phyloP scores from a whole-genome alignment of 208 protist species.

The Acanthamoeba sp. region DNA sequence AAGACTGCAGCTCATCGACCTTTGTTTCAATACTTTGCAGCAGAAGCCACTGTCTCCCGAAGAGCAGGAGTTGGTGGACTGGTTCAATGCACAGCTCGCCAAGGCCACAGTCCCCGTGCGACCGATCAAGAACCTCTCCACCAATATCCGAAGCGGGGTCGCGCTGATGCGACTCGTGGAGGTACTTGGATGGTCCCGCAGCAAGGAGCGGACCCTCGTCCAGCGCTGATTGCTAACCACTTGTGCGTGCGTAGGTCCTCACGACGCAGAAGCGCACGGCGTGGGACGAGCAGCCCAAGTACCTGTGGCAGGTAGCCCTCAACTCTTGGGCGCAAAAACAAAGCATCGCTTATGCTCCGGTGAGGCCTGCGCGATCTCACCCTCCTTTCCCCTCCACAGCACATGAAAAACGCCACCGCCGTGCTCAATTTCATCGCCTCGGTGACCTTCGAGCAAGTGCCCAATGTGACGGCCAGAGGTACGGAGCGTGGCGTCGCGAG shows the following conservation, averaged over 20 bases:
- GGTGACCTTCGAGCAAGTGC: slow-evolving; percentile 12
- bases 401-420: slow-evolving; percentile 44
- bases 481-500: not conserved
- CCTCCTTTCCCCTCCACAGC: not conserved
- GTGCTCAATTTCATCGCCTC: slow-evolving; percentile 29
- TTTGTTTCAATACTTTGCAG: not conserved
- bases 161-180: slow-evolving; percentile 13
- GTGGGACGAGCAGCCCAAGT: slow-evolving; percentile 26
- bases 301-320: not conserved
- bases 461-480: slow-evolving; percentile 4
- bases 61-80: slow-evolving; percentile 19
- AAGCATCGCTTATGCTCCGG: not conserved
- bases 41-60: not conserved
- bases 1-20: not conserved
- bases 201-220: not conserved
- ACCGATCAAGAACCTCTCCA: not conserved
- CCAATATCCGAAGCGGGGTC: slow-evolving; percentile 11
- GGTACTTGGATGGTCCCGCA: not conserved
- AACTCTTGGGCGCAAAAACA: too few relatives aligned
- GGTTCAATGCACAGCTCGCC: slow-evolving; percentile 26
- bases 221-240: not conserved
- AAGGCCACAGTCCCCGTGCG: not conserved
- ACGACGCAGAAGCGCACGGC: not conserved
- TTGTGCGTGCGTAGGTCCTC: not conserved
- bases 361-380: too few relatives aligned